Percentiles rank a stretch among this genome's conserved stretches.
Conservation (phyloP, 345 rosid species). For the Corymbia maculata region DNA sequence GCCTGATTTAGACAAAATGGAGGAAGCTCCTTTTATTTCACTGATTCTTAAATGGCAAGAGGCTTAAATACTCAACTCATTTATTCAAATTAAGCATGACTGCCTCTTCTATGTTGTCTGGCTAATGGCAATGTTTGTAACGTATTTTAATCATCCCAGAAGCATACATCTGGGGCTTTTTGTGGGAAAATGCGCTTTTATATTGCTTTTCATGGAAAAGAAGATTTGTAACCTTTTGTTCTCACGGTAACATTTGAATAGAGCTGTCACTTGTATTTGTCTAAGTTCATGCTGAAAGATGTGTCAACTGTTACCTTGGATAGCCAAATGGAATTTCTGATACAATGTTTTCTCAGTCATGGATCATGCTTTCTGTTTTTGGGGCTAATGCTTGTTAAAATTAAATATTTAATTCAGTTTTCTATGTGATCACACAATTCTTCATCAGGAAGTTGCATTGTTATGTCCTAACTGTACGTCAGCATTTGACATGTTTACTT, state of each 20-base stretch:
- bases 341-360: not conserved
- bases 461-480: not conserved
- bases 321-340: not conserved
- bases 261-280: not conserved
- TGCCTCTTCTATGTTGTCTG: not conserved
- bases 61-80: not conserved
- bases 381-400: not conserved
- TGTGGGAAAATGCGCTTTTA: not conserved
- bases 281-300: not conserved
- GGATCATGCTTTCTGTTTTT: not conserved
- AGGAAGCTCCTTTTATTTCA: not conserved
- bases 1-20: not conserved
- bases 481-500: not conserved
- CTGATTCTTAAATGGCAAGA: not conserved
- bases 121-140: not conserved
- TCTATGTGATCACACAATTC: not conserved
- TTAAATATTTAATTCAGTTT: not conserved
- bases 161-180: not conserved
- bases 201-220: not conserved
- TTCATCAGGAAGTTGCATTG: not conserved
- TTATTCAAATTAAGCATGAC: not conserved
- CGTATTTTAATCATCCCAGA: not conserved
- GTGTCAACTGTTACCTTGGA: not conserved
- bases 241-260: not conserved
- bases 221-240: not conserved